phyloP scores from a whole-genome alignment of 208 protist genomes.

The Leishmania braziliensis region DNA sequence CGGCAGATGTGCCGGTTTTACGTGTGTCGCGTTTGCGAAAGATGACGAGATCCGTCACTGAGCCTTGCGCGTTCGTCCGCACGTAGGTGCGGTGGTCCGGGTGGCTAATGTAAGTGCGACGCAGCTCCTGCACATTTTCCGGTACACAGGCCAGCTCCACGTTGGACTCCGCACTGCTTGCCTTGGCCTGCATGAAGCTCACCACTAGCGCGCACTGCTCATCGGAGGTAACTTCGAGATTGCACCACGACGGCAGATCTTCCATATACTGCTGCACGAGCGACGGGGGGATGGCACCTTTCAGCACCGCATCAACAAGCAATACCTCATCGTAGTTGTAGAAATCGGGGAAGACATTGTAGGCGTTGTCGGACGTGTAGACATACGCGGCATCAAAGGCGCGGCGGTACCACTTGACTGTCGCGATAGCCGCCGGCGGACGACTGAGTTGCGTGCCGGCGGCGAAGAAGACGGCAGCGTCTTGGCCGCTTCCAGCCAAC shows the following conservation, averaged over 20 bases:
- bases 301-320: constrained; percentile 64
- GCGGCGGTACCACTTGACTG: constrained; percentile 79
- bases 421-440: constrained; percentile 41
- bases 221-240: constrained; percentile 16
- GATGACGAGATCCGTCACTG: constrained; percentile 62
- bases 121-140: constrained; percentile 39
- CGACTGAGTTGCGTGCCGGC: constrained; percentile 40
- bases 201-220: constrained; percentile 31
- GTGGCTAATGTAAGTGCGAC: constrained; percentile 34
- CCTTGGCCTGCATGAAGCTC: constrained; percentile 42
- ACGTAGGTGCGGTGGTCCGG: constrained; percentile 30
- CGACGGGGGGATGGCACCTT: constrained; percentile 49
- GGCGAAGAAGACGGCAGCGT: constrained; percentile 50
- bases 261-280: constrained; percentile 37
- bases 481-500: constrained; percentile 10
- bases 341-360: constrained; percentile 75
- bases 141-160: constrained; percentile 41
- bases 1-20: neutral
- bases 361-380: constrained; percentile 36
- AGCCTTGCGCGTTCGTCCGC: constrained; percentile 11
- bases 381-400: constrained; percentile 46
- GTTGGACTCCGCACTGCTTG: constrained; percentile 43
- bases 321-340: constrained; percentile 70
- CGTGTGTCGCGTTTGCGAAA: constrained; percentile 48
- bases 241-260: constrained; percentile 29